Evolutionary conservation across 441 rosid genomes (phyloP), one percentile per base, ranked within the genome.

Genomic region (Theobroma grandiflorum): DNA sequence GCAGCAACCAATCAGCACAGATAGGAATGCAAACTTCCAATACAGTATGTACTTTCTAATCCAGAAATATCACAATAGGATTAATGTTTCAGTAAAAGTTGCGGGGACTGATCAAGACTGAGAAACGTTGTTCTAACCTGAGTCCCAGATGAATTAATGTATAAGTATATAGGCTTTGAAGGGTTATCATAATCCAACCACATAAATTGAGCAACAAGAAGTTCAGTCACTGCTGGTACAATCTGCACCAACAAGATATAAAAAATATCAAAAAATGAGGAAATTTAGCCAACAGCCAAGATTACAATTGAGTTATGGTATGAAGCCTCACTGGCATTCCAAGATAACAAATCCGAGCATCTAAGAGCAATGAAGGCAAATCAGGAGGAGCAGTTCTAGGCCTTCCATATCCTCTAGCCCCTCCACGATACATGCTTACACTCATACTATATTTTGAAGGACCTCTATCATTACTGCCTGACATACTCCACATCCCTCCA

Each of bases 341-440:
- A 22, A 96, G 89, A 84, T 91, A 94, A 83, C 89, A 81, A 74
- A 96, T 92, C 76, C 99, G 87, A 84, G 94, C 92, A 88, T 92
- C 97, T 86, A 96, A 90, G 26, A 93, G 95, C 88, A 89, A 85
- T 57, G 98, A 96, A 59, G 98, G 98, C 87, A 96, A 85, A 89
- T 96, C 98, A 37, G 97, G 99, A 68, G 98, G 98, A 83, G 94
- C 90, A 83, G 90, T 81, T 72, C 82, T 69, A 1, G 90, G 90
- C 76, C 87, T 86, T 59, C 89, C 91, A 58, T 82, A 79, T 75
- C 91, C 90, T 72, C 86, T 81, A 22, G 85, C 88, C 26, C 94
- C 94, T 53, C 94, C 96, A 75, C 90, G 84, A 70, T 91, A 86
- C 95, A 90, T 93, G 81, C 90, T 92, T 12, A 86, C 90, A 62